phyloP scores from a whole-genome alignment of 1,139 yeast species.

The Debaryomyces robertsiae region DNA sequence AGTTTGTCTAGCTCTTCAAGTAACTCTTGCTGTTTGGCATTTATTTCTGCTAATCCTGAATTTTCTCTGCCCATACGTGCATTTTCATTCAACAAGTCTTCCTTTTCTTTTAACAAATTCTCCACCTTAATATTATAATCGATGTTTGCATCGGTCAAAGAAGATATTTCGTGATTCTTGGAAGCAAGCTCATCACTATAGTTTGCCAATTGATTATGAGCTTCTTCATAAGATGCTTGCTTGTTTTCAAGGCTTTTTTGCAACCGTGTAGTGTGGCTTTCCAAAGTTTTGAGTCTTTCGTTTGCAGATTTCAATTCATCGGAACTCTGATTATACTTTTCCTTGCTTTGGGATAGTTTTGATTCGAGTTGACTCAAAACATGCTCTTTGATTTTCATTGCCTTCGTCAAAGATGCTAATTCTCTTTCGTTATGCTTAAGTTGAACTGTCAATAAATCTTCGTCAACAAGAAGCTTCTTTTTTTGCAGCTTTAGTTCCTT shows the following conservation, averaged over 20 bases:
- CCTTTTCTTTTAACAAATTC: constrained; percentile 20
- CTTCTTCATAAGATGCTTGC: constrained; percentile 10
- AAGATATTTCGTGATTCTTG: constrained; percentile 15
- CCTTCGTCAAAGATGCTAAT: constrained; percentile 32
- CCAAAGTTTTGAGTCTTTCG: constrained; percentile 13
- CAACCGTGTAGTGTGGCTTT: constrained; percentile 7
- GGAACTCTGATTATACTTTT: not conserved
- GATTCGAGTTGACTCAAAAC: constrained; percentile 17
- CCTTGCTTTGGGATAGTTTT: constrained; percentile 10
- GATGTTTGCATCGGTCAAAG: constrained; percentile 17
- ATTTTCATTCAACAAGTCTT: constrained; percentile 16
- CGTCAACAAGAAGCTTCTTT: constrained; percentile 24
- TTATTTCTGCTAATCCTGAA: constrained; percentile 19
- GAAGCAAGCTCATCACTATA: constrained; percentile 9
- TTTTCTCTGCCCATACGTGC: constrained; percentile 16
- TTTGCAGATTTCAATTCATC: constrained; percentile 14
- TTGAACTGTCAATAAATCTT: constrained; percentile 32
- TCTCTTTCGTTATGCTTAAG: constrained; percentile 34
- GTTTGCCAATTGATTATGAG: constrained; percentile 2
- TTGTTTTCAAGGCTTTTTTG: constrained; percentile 14
- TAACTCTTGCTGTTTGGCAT: constrained; percentile 24
- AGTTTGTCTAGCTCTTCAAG: constrained; percentile 26
- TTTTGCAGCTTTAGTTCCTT: constrained; percentile 24
- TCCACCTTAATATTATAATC: constrained; percentile 20
- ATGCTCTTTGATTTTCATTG: constrained; percentile 26